Conservation (phyloP, 345 rosid species). For the Alliaria petiolata region DNA sequence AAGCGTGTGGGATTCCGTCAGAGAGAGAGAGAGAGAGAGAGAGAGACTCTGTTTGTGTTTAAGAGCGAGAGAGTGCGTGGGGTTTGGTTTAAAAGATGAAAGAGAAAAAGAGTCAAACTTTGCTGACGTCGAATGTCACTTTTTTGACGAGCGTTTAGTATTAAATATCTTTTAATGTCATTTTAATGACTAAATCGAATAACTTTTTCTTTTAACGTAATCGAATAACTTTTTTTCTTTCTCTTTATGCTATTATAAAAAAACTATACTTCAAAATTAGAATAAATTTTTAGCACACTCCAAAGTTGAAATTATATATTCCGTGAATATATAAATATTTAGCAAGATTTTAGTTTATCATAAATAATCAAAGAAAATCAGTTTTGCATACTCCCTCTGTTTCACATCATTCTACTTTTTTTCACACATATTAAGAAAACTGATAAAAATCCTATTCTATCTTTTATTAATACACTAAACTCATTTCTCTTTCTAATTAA, state of each 20-base stretch:
- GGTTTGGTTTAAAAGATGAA: conserved; percentile 43
- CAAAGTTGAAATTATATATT: conserved; percentile 21
- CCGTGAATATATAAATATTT: neutral
- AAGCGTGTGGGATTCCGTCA: conserved; percentile 19
- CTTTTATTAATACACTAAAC: too few relatives aligned
- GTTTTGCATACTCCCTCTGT: neutral
- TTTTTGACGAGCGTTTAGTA: conserved; percentile 24
- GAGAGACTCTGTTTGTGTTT: conserved; percentile 34
- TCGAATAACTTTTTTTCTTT: conserved; percentile 16
- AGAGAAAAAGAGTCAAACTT: conserved; percentile 60
- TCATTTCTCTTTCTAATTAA: too few relatives aligned
- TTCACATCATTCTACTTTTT: too few relatives aligned
- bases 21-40: conserved; percentile 11
- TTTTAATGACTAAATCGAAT: conserved; percentile 22
- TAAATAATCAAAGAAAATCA: neutral
- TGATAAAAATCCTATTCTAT: too few relatives aligned
- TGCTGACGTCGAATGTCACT: conserved; percentile 43
- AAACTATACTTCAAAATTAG: conserved; percentile 21
- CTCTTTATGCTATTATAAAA: conserved; percentile 16
- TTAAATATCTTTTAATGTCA: conserved; percentile 14
- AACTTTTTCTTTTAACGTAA: conserved; percentile 19
- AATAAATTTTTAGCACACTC: conserved; percentile 12
- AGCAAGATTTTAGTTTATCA: neutral
- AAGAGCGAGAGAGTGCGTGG: conserved; percentile 32
- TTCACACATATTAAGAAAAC: too few relatives aligned